These are phyloP conservation scores for Elsinoe necatrix DNA, from an alignment of 2,329 filamentous ascomycete genomes.

Conservation along the genomic window DNA sequence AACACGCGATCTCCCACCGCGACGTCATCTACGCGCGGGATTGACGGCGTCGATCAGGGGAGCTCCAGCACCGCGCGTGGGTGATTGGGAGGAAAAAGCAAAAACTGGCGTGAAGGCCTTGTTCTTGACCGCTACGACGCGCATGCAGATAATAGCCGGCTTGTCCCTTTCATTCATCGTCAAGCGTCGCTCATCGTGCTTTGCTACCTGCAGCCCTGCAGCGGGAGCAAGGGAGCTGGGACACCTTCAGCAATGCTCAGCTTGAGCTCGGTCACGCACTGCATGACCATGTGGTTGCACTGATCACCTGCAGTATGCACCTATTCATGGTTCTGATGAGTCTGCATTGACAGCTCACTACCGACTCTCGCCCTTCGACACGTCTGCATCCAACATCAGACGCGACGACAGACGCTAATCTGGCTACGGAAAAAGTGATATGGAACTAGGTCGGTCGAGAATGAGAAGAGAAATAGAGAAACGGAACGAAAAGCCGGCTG, in stretches of 20 bases:
- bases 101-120: background rate
- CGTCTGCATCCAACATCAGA: background rate
- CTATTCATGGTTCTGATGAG: background rate
- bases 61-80: background rate
- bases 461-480: slow-evolving; percentile 7
- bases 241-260: background rate
- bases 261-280: background rate
- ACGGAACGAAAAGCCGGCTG: slow-evolving; percentile 15
- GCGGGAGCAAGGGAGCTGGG: background rate
- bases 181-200: background rate
- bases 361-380: background rate
- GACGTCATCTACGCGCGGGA: background rate
- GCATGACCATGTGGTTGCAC: background rate
- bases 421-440: background rate
- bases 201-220: background rate
- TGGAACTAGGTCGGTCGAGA: background rate
- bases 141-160: background rate
- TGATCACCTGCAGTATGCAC: background rate
- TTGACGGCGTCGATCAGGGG: background rate
- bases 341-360: slow-evolving; percentile 1
- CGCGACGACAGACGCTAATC: background rate
- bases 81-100: background rate
- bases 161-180: background rate
- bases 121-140: background rate
- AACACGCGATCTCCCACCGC: background rate